Conservation (phyloP, 2,329 filamentous ascomycete species). For the Sclerotinia minor region DNA sequence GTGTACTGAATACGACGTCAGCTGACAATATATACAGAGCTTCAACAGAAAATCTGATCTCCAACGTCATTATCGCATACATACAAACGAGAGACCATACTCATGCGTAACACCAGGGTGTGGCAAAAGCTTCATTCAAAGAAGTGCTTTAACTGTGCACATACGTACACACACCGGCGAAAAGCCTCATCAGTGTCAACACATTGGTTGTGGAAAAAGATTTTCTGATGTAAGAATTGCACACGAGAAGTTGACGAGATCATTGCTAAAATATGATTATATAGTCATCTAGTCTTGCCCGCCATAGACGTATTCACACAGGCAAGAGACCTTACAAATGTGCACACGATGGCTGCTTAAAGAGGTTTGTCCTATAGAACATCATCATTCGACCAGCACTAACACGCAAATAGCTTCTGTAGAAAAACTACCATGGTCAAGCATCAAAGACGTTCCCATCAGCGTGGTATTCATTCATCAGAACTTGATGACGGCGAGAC, state of each 20-base stretch:
- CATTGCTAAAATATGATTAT: constrained; percentile 27
- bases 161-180: constrained; percentile 70
- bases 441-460: constrained; percentile 62
- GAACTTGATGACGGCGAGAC: constrained; percentile 47
- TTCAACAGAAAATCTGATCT: constrained; percentile 73
- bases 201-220: constrained; percentile 64
- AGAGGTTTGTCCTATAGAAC: constrained; percentile 37
- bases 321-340: constrained; percentile 69
- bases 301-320: constrained; percentile 69
- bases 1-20: constrained; percentile 1
- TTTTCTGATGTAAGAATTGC: constrained; percentile 59
- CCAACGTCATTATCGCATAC: constrained; percentile 69
- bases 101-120: constrained; percentile 60
- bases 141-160: constrained; percentile 69
- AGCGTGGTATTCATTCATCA: constrained; percentile 56
- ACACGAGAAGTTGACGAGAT: background rate
- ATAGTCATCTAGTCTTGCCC: constrained; percentile 43
- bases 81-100: constrained; percentile 70
- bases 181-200: constrained; percentile 69
- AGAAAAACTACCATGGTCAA: constrained; percentile 72
- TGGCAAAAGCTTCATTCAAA: constrained; percentile 70
- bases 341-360: constrained; percentile 47
- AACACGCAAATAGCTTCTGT: constrained; percentile 57
- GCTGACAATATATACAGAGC: constrained; percentile 49
- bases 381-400: constrained; percentile 18